Evolutionary conservation across 306 rosid species (phyloP).

Genomic region (Pterocarpus macrocarpus): DNA sequence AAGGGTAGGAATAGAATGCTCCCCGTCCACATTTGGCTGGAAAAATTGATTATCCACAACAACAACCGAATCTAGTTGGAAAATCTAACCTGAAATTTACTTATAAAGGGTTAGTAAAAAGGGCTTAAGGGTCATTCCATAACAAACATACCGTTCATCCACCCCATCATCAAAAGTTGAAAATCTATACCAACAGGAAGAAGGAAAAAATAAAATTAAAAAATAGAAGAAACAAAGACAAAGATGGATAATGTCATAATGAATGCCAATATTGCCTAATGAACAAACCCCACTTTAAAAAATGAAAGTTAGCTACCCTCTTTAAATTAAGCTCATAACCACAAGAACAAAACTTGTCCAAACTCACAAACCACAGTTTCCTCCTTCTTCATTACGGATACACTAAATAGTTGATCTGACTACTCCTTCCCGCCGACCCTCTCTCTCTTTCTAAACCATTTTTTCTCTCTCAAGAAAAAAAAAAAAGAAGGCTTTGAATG

Average conservation of each 20-base stretch:
- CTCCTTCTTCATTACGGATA: constrained; percentile 46
- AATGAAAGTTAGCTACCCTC: neutral
- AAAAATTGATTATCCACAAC: neutral
- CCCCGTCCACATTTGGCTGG: neutral
- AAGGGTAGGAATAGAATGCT: neutral
- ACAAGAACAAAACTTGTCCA: constrained; percentile 30
- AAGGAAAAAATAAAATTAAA: neutral
- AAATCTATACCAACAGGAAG: neutral
- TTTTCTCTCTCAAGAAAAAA: neutral
- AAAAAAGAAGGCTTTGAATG: neutral
- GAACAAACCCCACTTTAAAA: neutral
- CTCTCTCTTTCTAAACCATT: neutral
- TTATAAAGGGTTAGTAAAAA: neutral
- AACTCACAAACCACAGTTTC: constrained; percentile 31
- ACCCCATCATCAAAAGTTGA: neutral
- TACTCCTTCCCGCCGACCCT: constrained; percentile 60
- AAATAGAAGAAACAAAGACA: neutral
- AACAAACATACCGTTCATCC: neutral
- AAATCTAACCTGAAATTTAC: neutral
- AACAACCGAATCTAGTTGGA: neutral
- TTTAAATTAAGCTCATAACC: constrained; percentile 41
- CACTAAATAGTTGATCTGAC: neutral
- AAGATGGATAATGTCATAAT: constrained; percentile 9
- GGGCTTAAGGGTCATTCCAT: constrained; percentile 15
- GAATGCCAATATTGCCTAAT: no score